Percentiles rank a stretch among this genome's conserved stretches.
These are phyloP conservation scores for Piromyces sp. DNA, from an alignment of 192 early-diverging fungal genomes.

Conservation along the genomic window DNA sequence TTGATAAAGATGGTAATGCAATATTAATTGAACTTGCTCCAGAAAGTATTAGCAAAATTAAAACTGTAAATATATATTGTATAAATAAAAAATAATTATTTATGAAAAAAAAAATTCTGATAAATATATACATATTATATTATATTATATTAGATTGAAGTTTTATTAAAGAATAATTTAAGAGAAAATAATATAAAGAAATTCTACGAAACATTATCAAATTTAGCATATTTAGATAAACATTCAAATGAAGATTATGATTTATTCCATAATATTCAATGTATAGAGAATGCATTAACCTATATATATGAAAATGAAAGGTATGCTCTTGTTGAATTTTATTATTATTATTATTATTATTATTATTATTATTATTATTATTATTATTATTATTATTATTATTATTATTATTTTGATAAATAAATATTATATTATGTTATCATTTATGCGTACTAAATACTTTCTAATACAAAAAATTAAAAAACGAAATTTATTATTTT, in stretches of 20 bases:
- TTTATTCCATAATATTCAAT: neutral
- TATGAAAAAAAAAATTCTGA: no score
- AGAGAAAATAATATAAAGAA: neutral
- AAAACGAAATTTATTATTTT: no score
- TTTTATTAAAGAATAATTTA: no score
- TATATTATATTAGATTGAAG: no score
- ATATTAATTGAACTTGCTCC: neutral
- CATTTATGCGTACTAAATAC: no score
- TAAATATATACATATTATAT: no score
- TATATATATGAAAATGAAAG: neutral
- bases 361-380: neutral
- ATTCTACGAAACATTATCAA: neutral
- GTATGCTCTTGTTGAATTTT: neutral
- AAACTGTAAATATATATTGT: neutral
- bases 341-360: neutral
- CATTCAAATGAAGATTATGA: neutral
- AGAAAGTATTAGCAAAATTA: neutral
- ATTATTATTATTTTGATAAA: no score
- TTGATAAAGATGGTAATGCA: neutral
- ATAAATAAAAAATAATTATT: no score
- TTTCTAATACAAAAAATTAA: no score
- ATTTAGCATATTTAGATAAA: neutral
- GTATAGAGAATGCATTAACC: neutral
- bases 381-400: neutral
- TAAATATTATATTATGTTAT: no score